These are phyloP conservation scores for Arthrobotrys sinensis DNA, from an alignment of 2,329 filamentous ascomycete genomes.

Conservation along the genomic window DNA sequence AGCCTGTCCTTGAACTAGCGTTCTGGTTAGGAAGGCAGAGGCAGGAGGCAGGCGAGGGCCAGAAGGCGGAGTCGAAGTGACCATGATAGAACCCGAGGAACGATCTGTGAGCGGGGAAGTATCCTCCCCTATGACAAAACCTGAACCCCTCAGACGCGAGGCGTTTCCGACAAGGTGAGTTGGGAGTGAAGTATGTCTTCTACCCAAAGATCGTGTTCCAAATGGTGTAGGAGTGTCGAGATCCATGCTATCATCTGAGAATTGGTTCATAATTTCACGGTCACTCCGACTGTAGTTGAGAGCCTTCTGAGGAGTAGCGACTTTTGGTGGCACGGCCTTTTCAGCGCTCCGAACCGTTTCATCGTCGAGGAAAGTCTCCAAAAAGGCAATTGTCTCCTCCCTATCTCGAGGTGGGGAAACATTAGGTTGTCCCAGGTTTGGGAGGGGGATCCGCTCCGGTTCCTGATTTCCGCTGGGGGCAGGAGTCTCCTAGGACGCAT, in stretches of 20 bases:
- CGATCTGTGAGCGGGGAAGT: slow-evolving; percentile 6
- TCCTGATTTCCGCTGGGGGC: slow-evolving; percentile 19
- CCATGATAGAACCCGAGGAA: not conserved
- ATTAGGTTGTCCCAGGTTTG: slow-evolving; percentile 27
- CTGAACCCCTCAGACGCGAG: not conserved
- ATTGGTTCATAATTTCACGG: slow-evolving; percentile 52
- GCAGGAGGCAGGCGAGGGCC: slow-evolving; percentile 20
- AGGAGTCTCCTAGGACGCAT: slow-evolving; percentile 52
- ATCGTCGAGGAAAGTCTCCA: slow-evolving; percentile 26
- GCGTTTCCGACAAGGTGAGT: slow-evolving; percentile 30
- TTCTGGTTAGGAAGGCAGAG: slow-evolving; percentile 14
- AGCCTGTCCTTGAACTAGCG: not conserved
- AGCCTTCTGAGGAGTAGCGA: not conserved
- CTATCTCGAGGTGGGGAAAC: slow-evolving; percentile 14
- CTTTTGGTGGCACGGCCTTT: slow-evolving; percentile 30
- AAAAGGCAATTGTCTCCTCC: slow-evolving; percentile 33
- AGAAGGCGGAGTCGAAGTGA: not conserved
- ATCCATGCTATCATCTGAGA: slow-evolving; percentile 20
- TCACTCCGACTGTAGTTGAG: slow-evolving; percentile 36
- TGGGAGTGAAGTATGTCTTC: slow-evolving; percentile 42
- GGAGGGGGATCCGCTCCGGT: slow-evolving; percentile 16
- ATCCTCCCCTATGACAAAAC: slow-evolving; percentile 13
- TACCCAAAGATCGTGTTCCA: slow-evolving; percentile 31
- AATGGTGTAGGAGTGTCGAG: slow-evolving; percentile 27
- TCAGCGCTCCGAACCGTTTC: slow-evolving; percentile 21